Evolutionary conservation across 129 eudicot species (phyloP).

Genomic region (Flaveria robusta): DNA sequence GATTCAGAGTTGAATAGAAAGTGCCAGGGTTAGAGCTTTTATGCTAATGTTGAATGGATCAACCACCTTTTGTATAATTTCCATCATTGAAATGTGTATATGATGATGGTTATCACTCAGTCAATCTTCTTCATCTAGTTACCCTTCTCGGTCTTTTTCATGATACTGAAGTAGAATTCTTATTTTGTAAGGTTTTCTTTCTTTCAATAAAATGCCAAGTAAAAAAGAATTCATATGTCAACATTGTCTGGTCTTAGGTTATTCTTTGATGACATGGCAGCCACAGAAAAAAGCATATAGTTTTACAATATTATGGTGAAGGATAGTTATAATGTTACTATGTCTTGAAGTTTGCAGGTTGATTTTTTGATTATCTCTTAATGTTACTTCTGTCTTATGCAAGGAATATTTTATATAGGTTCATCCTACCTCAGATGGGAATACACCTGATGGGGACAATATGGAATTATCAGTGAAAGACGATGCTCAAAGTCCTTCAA

Average conservation of each 20-base stretch:
- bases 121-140: background rate
- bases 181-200: conserved; percentile 9
- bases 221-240: conserved; percentile 1
- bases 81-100: background rate
- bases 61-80: conserved; percentile 16
- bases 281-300: background rate
- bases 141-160: background rate
- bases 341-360: background rate
- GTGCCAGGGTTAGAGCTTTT: conserved; percentile 15
- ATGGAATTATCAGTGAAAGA: conserved; percentile 50
- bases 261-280: background rate
- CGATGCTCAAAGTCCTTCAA: conserved; percentile 56
- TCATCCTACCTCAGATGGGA: conserved; percentile 47
- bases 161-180: background rate
- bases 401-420: conserved; percentile 52
- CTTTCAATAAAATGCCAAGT: background rate
- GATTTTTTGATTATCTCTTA: conserved; percentile 33
- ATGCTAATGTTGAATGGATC: conserved; percentile 8
- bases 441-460: conserved; percentile 44
- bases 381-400: conserved; percentile 43
- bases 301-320: background rate
- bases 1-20: background rate
- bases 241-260: conserved; percentile 5
- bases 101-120: conserved; percentile 1
- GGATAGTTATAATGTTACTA: background rate